Conservation (phyloP, 805 yeast genomes). For the Myxozyma lipomycoides region DNA sequence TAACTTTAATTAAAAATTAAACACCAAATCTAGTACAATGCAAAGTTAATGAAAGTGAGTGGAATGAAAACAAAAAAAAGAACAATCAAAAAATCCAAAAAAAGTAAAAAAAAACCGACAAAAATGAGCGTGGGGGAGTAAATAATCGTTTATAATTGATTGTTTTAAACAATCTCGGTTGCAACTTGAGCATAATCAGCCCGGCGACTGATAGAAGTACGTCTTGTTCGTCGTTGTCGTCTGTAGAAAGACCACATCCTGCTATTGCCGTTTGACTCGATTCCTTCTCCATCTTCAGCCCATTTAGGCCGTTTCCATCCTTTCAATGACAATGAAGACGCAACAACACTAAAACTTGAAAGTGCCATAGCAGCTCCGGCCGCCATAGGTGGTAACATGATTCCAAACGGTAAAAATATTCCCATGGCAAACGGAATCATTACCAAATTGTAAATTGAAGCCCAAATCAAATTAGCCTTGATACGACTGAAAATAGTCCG, state of each 20-base stretch:
- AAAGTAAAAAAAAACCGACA: too few species aligned
- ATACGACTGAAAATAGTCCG: conserved; percentile 67
- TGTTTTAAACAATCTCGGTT: neutral
- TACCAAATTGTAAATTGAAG: conserved; percentile 72
- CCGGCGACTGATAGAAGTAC: neutral
- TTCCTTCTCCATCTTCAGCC: conserved; percentile 6
- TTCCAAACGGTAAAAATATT: conserved; percentile 67
- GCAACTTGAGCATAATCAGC: neutral
- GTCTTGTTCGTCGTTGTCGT: neutral
- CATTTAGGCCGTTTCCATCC: conserved; percentile 42
- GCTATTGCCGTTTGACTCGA: neutral
- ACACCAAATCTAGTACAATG: too few species aligned
- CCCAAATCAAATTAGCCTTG: conserved; percentile 79
- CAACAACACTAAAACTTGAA: conserved; percentile 83
- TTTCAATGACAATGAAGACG: conserved; percentile 71
- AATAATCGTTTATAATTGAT: too few species aligned
- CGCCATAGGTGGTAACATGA: conserved; percentile 73
- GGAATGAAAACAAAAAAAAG: too few species aligned
- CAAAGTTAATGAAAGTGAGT: too few species aligned
- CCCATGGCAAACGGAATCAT: conserved; percentile 99
- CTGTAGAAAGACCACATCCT: neutral
- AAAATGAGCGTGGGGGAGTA: too few species aligned
- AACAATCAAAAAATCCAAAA: too few species aligned
- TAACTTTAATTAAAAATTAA: too few species aligned
- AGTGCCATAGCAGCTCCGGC: conserved; percentile 95